Evolutionary conservation across 768 basidiomycete genomes (phyloP).

Genomic region (Tephrocybe sp.): DNA sequence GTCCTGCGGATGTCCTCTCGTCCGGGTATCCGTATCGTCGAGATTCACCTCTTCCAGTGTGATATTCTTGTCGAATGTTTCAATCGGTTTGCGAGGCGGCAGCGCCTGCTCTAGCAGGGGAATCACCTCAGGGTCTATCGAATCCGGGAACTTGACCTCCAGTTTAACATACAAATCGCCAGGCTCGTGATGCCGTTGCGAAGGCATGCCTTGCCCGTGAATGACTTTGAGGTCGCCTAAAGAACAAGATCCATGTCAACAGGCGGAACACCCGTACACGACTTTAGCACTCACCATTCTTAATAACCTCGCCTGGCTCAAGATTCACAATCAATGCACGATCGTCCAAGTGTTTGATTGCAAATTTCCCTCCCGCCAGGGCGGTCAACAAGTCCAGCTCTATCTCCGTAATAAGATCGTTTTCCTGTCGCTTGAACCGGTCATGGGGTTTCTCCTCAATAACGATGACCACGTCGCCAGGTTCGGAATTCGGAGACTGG

Average conservation of each 20-base stretch:
- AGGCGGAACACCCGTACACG: too few species aligned
- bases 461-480: conserved; percentile 94
- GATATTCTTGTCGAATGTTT: conserved; percentile 66
- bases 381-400: conserved; percentile 94
- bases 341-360: conserved; percentile 93
- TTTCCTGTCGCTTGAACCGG: conserved; percentile 84
- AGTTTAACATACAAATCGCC: conserved; percentile 92
- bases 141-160: conserved; percentile 86
- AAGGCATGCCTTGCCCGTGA: conserved; percentile 96
- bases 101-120: conserved; percentile 82
- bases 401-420: conserved; percentile 82
- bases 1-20: conserved; percentile 52
- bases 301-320: conserved; percentile 87
- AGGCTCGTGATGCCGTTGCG: conserved; percentile 94
- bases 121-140: conserved; percentile 65
- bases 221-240: conserved; percentile 89
- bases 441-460: conserved; percentile 93
- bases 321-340: conserved; percentile 83
- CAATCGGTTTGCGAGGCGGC: conserved; percentile 69
- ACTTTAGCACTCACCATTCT: conserved; percentile 75
- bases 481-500: conserved; percentile 83
- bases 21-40: conserved; percentile 74
- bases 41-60: conserved; percentile 84
- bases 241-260: too few species aligned
- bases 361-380: conserved; percentile 87